Base-by-base conservation (phyloP, 179 eudicot genomes). In the Amaranthus tricolor region DNA sequence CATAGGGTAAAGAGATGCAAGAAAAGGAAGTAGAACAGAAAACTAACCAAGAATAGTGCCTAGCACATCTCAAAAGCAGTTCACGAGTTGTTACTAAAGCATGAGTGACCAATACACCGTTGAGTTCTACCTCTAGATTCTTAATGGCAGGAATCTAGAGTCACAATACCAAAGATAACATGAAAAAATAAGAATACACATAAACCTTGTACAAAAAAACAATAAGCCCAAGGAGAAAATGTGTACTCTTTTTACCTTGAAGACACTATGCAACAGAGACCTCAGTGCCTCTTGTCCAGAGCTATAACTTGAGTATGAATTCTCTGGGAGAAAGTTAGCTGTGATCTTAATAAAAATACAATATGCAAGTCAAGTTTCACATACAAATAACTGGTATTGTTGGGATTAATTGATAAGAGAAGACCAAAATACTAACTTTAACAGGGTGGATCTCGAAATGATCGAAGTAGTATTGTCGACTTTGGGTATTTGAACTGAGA, bases 401-500 rank as follows among this genome's bases (percentile, higher is more conserved):
- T 12, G 61, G 55, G 76, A 64, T 55, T 50, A 63, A 68, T 13
- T 9, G 62, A 64, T 21, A 49, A 6, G 71, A 19, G 15, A 43
- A 75, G 57, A 71, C 61, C 55, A 68, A 72, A 6, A 52, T 59
- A 74, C 85, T 72, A 68, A 96, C 98, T 97, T 91, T 96, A 63
- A 96, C 74, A 62, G 99, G 99, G 85, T 91, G 99, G 72, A 96
- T 90, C 89, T 93, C 99, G 80, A 96, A 96, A 83, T 91, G 97
- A 78, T 93, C 98, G 81, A 96, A 93, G 84, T 96, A 96, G 83
- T 96, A 96, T 49, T 87, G 92, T 77, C 74, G 96, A 82, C 98
- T 85, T 72, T 82, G 86, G 58, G 86, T 77, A 78, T 77, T 88
- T 63, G 97, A 79, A 73, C 93, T 88, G 60, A 93, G 97, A 75